These are phyloP conservation scores for Inonotus hispidus DNA, from an alignment of 1,284 basidiomycete genomes.

Conservation along the genomic window DNA sequence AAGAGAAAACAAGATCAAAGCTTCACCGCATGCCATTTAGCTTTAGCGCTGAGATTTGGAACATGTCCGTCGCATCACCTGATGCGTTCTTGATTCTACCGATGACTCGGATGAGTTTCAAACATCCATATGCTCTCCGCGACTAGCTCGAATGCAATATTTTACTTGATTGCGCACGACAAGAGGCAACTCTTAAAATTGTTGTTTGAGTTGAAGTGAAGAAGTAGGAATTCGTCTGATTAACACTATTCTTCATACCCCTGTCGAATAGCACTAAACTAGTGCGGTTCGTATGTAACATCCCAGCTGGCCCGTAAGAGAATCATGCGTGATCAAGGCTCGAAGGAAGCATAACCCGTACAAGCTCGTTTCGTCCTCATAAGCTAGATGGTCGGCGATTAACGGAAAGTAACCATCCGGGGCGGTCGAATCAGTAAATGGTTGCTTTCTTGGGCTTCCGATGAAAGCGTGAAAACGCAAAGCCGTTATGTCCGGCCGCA, in stretches of 20 bases:
- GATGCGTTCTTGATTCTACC: background rate
- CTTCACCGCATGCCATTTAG: background rate
- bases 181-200: background rate
- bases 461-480: background rate
- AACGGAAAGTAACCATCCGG: conserved; percentile 11
- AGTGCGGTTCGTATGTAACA: background rate
- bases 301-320: background rate
- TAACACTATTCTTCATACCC: background rate
- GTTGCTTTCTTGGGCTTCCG: background rate
- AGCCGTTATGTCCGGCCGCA: conserved; percentile 14
- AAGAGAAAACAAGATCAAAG: background rate
- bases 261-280: background rate
- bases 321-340: background rate
- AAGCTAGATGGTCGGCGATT: background rate
- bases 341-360: background rate
- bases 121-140: conserved; percentile 4
- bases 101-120: background rate
- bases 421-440: background rate
- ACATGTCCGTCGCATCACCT: background rate
- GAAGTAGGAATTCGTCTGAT: background rate
- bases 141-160: background rate
- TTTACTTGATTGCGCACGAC: background rate
- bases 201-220: background rate
- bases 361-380: background rate
- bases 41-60: background rate